A percentile compares a stretch with the other conserved stretches of the same genome.
Evolutionary conservation across 352 stramenopile species (phyloP).

Genomic region (Pythium aquatile): DNA sequence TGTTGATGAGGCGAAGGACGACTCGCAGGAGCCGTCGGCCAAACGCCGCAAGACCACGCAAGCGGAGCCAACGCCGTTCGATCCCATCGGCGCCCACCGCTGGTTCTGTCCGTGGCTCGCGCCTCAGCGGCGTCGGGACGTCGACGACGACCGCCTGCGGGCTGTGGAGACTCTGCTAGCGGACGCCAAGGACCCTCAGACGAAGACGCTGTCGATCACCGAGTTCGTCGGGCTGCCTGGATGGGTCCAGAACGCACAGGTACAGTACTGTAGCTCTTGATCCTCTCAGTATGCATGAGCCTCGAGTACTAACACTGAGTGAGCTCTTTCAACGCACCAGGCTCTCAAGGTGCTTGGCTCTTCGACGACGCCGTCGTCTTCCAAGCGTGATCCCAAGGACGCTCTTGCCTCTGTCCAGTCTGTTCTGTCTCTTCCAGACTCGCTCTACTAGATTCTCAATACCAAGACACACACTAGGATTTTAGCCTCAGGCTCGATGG

Average conservation of each 20-base stretch:
- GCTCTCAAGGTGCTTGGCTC: slow-evolving; percentile 1
- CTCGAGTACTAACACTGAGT: not conserved
- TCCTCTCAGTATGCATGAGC: too few species aligned
- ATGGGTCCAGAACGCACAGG: slow-evolving; percentile 33
- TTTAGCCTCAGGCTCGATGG: slow-evolving; percentile 16
- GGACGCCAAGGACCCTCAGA: not conserved
- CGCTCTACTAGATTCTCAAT: slow-evolving; percentile 4
- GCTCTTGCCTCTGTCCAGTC: slow-evolving; percentile 29
- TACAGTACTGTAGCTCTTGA: slow-evolving; percentile 2
- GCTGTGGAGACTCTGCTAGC: slow-evolving; percentile 2
- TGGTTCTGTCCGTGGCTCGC: slow-evolving; percentile 67
- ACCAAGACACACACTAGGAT: not conserved
- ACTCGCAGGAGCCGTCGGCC: slow-evolving; percentile 4
- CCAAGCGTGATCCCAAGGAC: slow-evolving; percentile 11
- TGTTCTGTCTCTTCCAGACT: slow-evolving; percentile 28
- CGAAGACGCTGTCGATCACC: slow-evolving; percentile 5
- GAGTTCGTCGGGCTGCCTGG: slow-evolving; percentile 30
- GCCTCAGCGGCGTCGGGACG: slow-evolving; percentile 6
- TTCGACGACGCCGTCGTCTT: not conserved
- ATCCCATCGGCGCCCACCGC: slow-evolving; percentile 40
- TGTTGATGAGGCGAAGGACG: slow-evolving; percentile 1
- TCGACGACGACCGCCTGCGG: slow-evolving; percentile 10
- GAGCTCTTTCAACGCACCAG: not conserved
- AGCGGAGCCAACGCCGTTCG: not conserved
- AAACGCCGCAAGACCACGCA: slow-evolving; percentile 36